phyloP scores from a whole-genome alignment of 2,329 filamentous ascomycete species.

The Ophiostoma pallidulum region DNA sequence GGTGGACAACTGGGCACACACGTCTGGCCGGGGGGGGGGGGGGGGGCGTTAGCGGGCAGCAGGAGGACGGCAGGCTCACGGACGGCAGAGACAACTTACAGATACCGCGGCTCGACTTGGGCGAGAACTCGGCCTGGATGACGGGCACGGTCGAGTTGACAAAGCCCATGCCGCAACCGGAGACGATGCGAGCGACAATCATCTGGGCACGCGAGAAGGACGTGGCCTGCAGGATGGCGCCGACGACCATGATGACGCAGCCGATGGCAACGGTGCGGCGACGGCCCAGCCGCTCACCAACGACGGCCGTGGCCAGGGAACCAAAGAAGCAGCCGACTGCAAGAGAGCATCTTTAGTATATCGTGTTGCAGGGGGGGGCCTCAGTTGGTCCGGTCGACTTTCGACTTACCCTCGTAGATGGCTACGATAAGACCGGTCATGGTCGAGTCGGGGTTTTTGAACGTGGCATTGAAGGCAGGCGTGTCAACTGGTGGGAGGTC shows the following conservation, averaged over 20 bases:
- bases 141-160: constrained; percentile 21
- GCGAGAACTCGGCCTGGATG: constrained; percentile 29
- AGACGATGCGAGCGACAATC: constrained; percentile 27
- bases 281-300: constrained; percentile 27
- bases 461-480: constrained; percentile 6
- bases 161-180: constrained; percentile 36
- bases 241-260: constrained; percentile 26
- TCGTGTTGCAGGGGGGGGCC: too few relatives aligned
- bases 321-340: constrained; percentile 49
- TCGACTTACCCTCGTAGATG: constrained; percentile 31
- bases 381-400: too few relatives aligned
- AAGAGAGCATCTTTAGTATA: too few relatives aligned
- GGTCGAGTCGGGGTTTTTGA: constrained; percentile 7
- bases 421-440: constrained; percentile 13
- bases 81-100: constrained; percentile 16
- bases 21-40: too few relatives aligned
- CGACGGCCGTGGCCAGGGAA: constrained; percentile 23
- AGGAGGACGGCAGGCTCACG: constrained; percentile 26
- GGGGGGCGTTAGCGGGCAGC: constrained; percentile 17
- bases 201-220: constrained; percentile 31
- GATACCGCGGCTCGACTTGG: constrained; percentile 10
- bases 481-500: constrained; percentile 2
- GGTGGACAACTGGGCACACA: constrained; percentile 20
- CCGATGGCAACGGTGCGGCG: constrained; percentile 26
- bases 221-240: constrained; percentile 27